Percentiles rank a stretch among this genome's conserved stretches.
Conservation (phyloP, 208 protist genomes). For the Acanthamoeba sp. region DNA sequence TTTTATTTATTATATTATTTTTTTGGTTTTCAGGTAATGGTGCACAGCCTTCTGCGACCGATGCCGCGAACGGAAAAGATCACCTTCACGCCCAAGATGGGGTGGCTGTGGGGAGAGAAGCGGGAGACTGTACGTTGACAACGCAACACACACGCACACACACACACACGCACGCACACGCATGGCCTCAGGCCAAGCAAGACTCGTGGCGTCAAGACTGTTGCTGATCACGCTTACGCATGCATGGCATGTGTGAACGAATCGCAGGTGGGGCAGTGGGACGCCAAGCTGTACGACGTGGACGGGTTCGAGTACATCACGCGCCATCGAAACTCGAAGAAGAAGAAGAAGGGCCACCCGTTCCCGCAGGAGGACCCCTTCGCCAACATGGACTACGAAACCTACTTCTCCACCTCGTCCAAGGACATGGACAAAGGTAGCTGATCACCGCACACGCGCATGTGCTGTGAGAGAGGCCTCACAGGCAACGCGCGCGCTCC, state of each 20-base stretch:
- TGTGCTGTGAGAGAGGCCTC: not conserved
- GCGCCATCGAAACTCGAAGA: slow-evolving; percentile 23
- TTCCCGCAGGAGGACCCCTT: slow-evolving; percentile 21
- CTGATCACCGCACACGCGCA: not conserved
- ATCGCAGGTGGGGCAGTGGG: not conserved
- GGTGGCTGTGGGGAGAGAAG: slow-evolving; percentile 2
- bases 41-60: not conserved
- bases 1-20: no score
- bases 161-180: no score
- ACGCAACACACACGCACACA: not conserved
- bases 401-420: slow-evolving; percentile 10
- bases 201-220: no score
- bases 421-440: not conserved
- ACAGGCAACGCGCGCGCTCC: not conserved
- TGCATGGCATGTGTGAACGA: not conserved
- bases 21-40: not conserved
- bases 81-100: not conserved
- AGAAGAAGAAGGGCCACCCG: slow-evolving; percentile 27
- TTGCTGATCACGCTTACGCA: no score
- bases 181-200: no score
- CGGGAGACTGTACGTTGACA: not conserved
- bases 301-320: slow-evolving; percentile 19
- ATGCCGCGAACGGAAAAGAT: not conserved
- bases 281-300: slow-evolving; percentile 23
- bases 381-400: not conserved